A percentile compares a stretch with the other conserved stretches of the same genome.
Evolutionary conservation across 768 basidiomycete genomes (phyloP).

Genomic region (Mycena filopes): DNA sequence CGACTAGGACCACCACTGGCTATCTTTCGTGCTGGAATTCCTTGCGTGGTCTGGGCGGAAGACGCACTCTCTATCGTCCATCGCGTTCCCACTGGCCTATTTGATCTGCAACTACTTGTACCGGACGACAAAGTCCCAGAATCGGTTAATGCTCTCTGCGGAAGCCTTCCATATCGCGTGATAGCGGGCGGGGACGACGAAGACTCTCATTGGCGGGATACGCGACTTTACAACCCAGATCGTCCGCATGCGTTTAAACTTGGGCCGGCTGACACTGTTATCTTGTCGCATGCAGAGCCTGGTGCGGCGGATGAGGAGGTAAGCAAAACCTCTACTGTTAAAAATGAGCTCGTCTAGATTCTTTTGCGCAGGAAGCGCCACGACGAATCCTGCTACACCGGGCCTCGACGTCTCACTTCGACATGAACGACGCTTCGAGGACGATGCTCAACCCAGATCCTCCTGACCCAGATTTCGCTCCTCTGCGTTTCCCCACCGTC

Average conservation of each 20-base stretch:
- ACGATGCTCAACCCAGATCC: conserved; percentile 27
- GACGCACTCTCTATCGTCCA: conserved; percentile 33
- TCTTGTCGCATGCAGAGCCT: conserved; percentile 18
- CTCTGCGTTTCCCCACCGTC: conserved; percentile 25
- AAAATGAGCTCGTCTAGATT: background rate
- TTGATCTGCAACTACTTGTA: conserved; percentile 33
- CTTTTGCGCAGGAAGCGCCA: background rate
- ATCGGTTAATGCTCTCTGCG: conserved; percentile 14
- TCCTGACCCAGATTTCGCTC: background rate
- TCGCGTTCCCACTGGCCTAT: conserved; percentile 30
- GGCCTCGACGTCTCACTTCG: conserved; percentile 27
- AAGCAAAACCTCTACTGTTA: background rate
- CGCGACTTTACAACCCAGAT: background rate
- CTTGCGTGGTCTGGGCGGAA: conserved; percentile 32
- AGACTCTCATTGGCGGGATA: conserved; percentile 17
- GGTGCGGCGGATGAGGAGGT: background rate
- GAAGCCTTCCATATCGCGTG: conserved; percentile 13
- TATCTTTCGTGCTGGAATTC: conserved; percentile 12
- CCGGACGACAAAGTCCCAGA: conserved; percentile 18
- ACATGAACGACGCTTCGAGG: conserved; percentile 23
- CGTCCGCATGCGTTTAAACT: conserved; percentile 23
- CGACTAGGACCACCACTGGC: conserved; percentile 17
- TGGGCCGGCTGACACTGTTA: background rate
- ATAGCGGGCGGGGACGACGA: background rate
- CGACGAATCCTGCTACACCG: conserved; percentile 22